These are phyloP conservation scores for Ustilago lituana DNA, from an alignment of 1,284 basidiomycete species.

Conservation along the genomic window DNA sequence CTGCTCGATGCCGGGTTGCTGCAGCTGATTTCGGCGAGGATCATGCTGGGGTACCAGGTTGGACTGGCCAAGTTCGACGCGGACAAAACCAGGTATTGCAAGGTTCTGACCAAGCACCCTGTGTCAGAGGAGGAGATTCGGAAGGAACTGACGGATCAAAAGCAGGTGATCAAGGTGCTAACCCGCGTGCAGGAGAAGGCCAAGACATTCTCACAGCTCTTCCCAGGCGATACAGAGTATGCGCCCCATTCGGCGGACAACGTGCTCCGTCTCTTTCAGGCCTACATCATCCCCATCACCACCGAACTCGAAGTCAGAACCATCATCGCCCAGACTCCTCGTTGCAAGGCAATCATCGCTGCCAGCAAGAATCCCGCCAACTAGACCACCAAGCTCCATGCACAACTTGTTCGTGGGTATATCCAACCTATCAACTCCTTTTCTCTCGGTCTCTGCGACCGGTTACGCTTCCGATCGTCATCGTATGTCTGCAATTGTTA, in stretches of 20 bases:
- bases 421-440: no score
- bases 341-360: conserved; percentile 2
- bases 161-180: conserved; percentile 19
- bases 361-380: neutral
- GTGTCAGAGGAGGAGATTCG: neutral
- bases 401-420: neutral
- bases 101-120: neutral
- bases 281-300: conserved; percentile 38
- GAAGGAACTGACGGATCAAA: neutral
- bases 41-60: conserved; percentile 15
- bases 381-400: neutral
- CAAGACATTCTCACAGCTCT: neutral
- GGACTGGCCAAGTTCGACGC: conserved; percentile 16
- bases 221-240: neutral
- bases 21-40: conserved; percentile 4
- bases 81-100: conserved; percentile 4
- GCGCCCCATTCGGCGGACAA: neutral
- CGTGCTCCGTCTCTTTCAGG: conserved; percentile 29
- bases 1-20: conserved; percentile 9
- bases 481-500: no score
- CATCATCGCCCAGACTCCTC: neutral
- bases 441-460: no score
- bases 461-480: no score
- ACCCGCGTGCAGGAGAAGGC: conserved; percentile 10
- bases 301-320: conserved; percentile 10